Conservation (phyloP, 23 red algal species). For the Rhodosorus marinus region DNA sequence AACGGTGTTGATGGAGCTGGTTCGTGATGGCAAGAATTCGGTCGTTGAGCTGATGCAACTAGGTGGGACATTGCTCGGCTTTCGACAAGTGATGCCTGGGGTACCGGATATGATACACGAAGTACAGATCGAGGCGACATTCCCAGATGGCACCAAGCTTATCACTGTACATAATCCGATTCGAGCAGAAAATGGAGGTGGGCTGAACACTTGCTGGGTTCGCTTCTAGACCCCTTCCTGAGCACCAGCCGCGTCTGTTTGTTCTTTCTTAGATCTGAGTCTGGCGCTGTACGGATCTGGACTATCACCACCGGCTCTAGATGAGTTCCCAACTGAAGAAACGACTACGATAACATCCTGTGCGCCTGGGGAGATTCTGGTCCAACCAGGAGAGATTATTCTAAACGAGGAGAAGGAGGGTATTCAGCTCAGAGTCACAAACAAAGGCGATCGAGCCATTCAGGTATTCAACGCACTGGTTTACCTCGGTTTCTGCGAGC, state of each 20-base stretch:
- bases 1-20: background rate
- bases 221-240: too few relatives aligned
- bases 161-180: background rate
- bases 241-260: too few relatives aligned
- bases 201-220: too few relatives aligned
- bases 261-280: too few relatives aligned
- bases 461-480: too few relatives aligned
- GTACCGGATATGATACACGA: background rate
- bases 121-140: background rate
- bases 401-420: background rate
- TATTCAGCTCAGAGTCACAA: conserved; percentile 1
- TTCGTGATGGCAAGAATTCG: background rate
- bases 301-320: too few relatives aligned
- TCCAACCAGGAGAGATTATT: background rate
- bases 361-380: conserved; percentile 1
- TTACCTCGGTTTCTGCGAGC: too few relatives aligned
- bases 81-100: background rate
- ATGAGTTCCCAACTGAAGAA: too few relatives aligned
- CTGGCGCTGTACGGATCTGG: background rate
- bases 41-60: background rate
- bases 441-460: conserved; percentile 1
- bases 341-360: background rate
- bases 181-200: background rate
- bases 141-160: background rate
- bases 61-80: background rate